phyloP scores from a whole-genome alignment of 1,139 yeast species.

The Yamadazyma membranifaciens region DNA sequence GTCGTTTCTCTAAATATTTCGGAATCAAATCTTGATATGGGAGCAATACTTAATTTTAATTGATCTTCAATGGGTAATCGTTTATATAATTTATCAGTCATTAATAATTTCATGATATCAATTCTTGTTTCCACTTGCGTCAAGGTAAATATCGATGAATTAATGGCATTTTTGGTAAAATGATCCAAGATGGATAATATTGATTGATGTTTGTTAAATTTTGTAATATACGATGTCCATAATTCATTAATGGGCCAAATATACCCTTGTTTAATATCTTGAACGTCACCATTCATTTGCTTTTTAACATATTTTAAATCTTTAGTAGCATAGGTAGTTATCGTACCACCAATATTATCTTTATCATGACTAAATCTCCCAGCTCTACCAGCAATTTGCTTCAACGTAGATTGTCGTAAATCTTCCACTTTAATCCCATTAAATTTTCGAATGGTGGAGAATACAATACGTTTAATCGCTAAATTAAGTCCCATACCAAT shows the following conservation, averaged over 20 bases:
- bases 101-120: constrained; percentile 45
- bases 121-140: constrained; percentile 46
- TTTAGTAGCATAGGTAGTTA: constrained; percentile 48
- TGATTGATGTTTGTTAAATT: constrained; percentile 48
- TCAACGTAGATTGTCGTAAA: constrained; percentile 64
- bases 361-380: constrained; percentile 60
- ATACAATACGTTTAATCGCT: constrained; percentile 76
- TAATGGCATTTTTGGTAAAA: constrained; percentile 29
- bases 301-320: constrained; percentile 45
- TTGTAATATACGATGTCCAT: constrained; percentile 57
- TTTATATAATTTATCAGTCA: constrained; percentile 26
- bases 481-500: constrained; percentile 96
- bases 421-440: constrained; percentile 56
- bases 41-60: constrained; percentile 58
- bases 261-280: constrained; percentile 51
- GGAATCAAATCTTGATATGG: constrained; percentile 37
- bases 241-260: constrained; percentile 71
- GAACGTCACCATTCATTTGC: constrained; percentile 47
- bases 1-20: constrained; percentile 25
- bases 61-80: constrained; percentile 49
- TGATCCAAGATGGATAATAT: constrained; percentile 44
- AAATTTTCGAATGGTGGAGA: constrained; percentile 65
- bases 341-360: constrained; percentile 55
- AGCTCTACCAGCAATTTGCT: constrained; percentile 96
- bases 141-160: constrained; percentile 32